A percentile compares a stretch with the other conserved stretches of the same genome.
phyloP scores from a whole-genome alignment of 176 grass and related monocot species.

The Areca catechu region DNA sequence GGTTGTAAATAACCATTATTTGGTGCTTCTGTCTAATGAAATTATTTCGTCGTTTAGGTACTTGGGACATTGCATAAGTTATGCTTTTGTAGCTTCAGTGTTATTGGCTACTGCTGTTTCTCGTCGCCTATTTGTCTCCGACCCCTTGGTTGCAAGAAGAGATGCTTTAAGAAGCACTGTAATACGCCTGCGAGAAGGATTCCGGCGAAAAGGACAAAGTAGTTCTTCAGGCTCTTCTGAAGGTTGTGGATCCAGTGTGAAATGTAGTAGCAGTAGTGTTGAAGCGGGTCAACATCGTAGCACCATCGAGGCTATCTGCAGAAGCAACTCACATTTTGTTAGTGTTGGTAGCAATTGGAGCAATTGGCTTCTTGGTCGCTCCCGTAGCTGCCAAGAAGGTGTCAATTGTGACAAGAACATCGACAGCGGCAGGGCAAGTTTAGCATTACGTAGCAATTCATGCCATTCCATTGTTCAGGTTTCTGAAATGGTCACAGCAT shows the following conservation, averaged over 20 bases:
- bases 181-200: constrained; percentile 81
- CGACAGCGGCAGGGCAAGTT: constrained; percentile 64
- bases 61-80: constrained; percentile 97
- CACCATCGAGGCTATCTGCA: constrained; percentile 50
- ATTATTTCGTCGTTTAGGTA: constrained; percentile 52
- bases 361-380: constrained; percentile 63
- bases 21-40: too few relatives aligned
- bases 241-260: constrained; percentile 94
- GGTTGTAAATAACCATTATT: too few relatives aligned
- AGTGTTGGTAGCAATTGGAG: constrained; percentile 52
- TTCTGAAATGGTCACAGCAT: constrained; percentile 44
- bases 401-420: constrained; percentile 60
- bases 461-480: constrained; percentile 84
- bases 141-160: constrained; percentile 75
- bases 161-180: constrained; percentile 93
- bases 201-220: constrained; percentile 65
- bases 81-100: constrained; percentile 95
- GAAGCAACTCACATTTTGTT: constrained; percentile 47
- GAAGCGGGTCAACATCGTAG: constrained; percentile 70
- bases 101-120: constrained; percentile 84
- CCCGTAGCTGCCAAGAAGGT: constrained; percentile 94
- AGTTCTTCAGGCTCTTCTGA: constrained; percentile 95
- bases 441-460: constrained; percentile 82
- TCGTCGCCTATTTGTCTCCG: constrained; percentile 69
- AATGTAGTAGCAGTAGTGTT: constrained; percentile 88